Percentiles rank a stretch among this genome's conserved stretches.
Conservation (phyloP, 2,329 filamentous ascomycete species). For the Grosmannia clavigera region DNA sequence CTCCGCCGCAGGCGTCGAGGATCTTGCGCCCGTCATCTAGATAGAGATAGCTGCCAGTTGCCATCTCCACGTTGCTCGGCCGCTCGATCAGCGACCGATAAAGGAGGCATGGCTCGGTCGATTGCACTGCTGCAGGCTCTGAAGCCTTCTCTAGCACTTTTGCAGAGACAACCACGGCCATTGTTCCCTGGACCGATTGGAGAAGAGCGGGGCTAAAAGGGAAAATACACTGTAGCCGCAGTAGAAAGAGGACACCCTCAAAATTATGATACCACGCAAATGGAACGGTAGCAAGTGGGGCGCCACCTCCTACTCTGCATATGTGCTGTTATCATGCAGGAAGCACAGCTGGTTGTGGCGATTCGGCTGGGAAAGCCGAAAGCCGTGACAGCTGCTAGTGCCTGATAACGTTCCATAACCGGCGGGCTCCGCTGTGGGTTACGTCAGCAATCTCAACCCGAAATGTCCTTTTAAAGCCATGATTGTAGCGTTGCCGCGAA, state of each 20-base stretch:
- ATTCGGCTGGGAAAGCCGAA: neutral
- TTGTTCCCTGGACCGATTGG: neutral
- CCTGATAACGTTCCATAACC: no score
- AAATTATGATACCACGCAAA: neutral
- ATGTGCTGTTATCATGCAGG: neutral
- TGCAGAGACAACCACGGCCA: neutral
- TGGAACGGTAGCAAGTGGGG: no score
- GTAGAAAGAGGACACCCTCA: neutral
- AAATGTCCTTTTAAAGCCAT: neutral
- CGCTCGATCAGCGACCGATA: constrained; percentile 6
- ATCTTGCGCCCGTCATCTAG: constrained; percentile 37
- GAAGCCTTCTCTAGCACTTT: neutral
- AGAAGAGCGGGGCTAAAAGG: neutral
- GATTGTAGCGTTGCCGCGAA: no score
- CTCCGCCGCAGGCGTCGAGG: constrained; percentile 62
- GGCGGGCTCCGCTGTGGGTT: neutral
- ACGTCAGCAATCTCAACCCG: neutral
- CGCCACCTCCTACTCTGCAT: no score
- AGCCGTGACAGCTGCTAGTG: neutral
- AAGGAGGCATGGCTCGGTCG: constrained; percentile 3
- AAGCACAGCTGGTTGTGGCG: no score
- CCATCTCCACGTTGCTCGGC: neutral
- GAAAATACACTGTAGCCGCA: neutral
- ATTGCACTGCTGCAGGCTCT: neutral
- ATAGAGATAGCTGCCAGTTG: constrained; percentile 1